Evolutionary conservation across 257 asterid genomes (phyloP).

Genomic region (Nicotiana knightiana): DNA sequence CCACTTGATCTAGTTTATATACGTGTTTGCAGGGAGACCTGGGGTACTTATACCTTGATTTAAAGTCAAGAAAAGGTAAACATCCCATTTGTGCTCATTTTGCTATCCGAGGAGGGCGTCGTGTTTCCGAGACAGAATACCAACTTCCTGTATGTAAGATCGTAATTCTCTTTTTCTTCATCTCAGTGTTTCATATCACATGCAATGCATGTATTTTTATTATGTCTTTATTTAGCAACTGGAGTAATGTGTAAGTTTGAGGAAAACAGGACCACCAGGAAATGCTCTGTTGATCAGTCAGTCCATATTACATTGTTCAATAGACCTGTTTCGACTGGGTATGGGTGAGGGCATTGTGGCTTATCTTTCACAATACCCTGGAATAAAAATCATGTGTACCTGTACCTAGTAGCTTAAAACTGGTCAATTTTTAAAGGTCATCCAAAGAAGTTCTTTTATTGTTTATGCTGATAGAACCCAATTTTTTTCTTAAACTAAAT

Average conservation of each 20-base stretch:
- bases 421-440: background rate
- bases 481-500: background rate
- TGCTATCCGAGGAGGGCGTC: constrained; percentile 94
- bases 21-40: constrained; percentile 68
- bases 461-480: background rate
- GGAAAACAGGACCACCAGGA: background rate
- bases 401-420: background rate
- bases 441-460: background rate
- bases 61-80: constrained; percentile 79
- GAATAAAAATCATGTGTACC: background rate
- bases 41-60: constrained; percentile 88
- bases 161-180: constrained; percentile 9
- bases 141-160: constrained; percentile 83
- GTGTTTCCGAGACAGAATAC: constrained; percentile 73
- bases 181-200: constrained; percentile 3
- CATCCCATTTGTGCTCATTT: constrained; percentile 95
- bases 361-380: background rate
- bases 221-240: background rate
- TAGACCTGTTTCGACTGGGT: background rate
- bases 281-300: background rate
- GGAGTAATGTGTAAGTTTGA: constrained; percentile 1
- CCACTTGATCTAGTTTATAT: constrained; percentile 19
- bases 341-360: background rate
- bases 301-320: background rate
- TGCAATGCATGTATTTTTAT: background rate